Base-by-base conservation (phyloP, 495 filamentous ascomycete species). In the Penicillium robsamsonii region DNA sequence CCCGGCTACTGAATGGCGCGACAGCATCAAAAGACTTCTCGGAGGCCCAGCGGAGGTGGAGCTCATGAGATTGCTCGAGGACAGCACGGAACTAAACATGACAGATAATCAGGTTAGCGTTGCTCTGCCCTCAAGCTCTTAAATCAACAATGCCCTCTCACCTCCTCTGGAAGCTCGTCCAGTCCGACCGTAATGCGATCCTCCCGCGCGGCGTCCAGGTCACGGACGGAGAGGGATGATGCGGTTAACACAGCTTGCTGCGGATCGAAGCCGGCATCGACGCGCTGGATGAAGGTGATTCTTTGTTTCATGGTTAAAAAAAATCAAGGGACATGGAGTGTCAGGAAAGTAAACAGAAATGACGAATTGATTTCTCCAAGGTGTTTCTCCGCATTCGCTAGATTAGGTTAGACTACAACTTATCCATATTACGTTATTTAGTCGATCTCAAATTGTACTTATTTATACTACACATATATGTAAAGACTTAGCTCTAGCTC, bases 1-100 rank as follows among this genome's bases (percentile, higher is more conserved):
- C 70, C 56, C 87, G 81, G 49, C 91, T 87, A 29, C 81, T 70
- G 64, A 93, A 88, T 25, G 94, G 93, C 44, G 85, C 72, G 29
- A 86, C 61, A 1, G 81, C 66, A 31, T 79, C 69, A 62, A 87
- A 90, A 3, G 79, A 59, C 6, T 56, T 59, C 5, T 81, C 71
- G 22, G 81, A 84, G 15, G 85, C 81, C 89, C 91, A 97, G 66
- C 90, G 80, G 50, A 97, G 77, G 70, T 92, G 89, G 31, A 96
- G 72, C 66, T 91, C 87, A 60, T 87, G 85, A 41, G 78, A 81
- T 59, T 81, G 75, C 22, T 81, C 73, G n/a, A 96, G 69, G n/a
- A 87, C 72, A 15, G 76, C 58, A 60, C 75, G 78, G 10, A 95
- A 68, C 79, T 87, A 58, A 18, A 63, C 25, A 49, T 11, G 6